These are phyloP conservation scores for Immersiella caudata DNA, from an alignment of 495 filamentous ascomycete genomes.

Conservation along the genomic window DNA sequence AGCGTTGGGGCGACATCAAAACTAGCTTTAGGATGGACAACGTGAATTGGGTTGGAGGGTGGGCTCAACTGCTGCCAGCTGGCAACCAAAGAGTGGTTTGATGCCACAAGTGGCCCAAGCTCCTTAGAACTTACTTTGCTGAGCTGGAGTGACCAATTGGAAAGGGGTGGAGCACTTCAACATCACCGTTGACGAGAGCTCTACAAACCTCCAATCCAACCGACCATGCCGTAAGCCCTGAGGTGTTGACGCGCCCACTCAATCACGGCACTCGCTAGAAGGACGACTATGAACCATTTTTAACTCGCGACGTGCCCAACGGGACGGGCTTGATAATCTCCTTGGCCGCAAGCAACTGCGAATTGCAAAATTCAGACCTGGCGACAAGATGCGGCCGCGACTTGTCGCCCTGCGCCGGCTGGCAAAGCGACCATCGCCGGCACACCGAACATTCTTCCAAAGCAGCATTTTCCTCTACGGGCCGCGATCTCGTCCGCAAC, in stretches of 20 bases:
- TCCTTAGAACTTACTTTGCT: not conserved
- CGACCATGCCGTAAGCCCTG: not conserved
- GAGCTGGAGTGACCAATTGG: not conserved
- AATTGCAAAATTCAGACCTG: not conserved
- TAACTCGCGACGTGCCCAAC: not conserved
- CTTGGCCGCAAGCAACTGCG: not conserved
- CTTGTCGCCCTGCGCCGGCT: slow-evolving; percentile 29
- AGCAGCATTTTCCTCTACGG: slow-evolving; percentile 27
- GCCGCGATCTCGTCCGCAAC: slow-evolving; percentile 62
- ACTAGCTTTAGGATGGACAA: not conserved
- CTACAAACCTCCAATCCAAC: not conserved
- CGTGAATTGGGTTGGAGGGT: not conserved
- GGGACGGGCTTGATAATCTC: slow-evolving; percentile 1
- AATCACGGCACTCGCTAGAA: not conserved
- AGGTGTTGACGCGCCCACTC: not conserved
- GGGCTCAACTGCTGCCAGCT: slow-evolving; percentile 8
- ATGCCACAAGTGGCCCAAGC: not conserved
- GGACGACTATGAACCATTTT: not conserved
- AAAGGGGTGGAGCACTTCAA: not conserved
- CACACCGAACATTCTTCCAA: slow-evolving; percentile 32
- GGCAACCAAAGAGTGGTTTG: not conserved
- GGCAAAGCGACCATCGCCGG: slow-evolving; percentile 12
- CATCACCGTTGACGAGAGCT: not conserved
- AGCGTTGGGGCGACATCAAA: not conserved
- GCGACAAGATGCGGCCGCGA: slow-evolving; percentile 31